Conservation (phyloP, 2,329 filamentous ascomycete genomes). For the Penicillium sp. region DNA sequence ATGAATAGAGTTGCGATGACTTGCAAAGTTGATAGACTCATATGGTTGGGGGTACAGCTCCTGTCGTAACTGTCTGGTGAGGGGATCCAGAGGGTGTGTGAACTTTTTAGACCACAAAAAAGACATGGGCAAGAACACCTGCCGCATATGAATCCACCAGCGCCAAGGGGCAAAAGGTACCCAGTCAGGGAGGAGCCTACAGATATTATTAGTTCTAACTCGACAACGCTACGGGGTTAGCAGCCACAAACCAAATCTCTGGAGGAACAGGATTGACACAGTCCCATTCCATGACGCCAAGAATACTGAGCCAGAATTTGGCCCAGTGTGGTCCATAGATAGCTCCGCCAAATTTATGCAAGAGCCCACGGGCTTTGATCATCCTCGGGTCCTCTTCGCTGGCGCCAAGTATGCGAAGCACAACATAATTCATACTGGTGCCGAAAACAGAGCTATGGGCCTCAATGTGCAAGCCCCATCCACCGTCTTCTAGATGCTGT, state of each 20-base stretch:
- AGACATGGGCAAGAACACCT: conserved; percentile 92
- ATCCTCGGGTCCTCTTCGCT: conserved; percentile 82
- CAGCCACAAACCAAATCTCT: conserved; percentile 73
- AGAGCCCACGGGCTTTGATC: conserved; percentile 78
- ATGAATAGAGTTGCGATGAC: conserved; percentile 81
- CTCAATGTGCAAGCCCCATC: conserved; percentile 96
- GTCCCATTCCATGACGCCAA: conserved; percentile 86
- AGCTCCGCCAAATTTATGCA: conserved; percentile 87
- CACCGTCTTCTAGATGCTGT: conserved; percentile 85
- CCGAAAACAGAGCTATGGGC: conserved; percentile 91
- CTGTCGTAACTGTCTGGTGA: conserved; percentile 73
- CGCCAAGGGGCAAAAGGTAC: conserved; percentile 86
- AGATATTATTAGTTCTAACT: conserved; percentile 17
- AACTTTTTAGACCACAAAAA: conserved; percentile 86
- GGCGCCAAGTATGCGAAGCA: conserved; percentile 79
- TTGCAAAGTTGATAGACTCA: conserved; percentile 75
- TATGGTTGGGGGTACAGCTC: conserved; percentile 84
- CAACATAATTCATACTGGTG: conserved; percentile 84
- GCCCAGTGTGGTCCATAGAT: conserved; percentile 87
- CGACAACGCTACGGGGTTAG: background rate
- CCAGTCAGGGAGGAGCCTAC: conserved; percentile 81
- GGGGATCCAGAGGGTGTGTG: conserved; percentile 73
- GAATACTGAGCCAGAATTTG: conserved; percentile 91
- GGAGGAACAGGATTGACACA: conserved; percentile 93
- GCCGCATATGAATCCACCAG: conserved; percentile 99